Base-by-base conservation (phyloP, 495 filamentous ascomycete species). In the Xanthoparmelia taractica region DNA sequence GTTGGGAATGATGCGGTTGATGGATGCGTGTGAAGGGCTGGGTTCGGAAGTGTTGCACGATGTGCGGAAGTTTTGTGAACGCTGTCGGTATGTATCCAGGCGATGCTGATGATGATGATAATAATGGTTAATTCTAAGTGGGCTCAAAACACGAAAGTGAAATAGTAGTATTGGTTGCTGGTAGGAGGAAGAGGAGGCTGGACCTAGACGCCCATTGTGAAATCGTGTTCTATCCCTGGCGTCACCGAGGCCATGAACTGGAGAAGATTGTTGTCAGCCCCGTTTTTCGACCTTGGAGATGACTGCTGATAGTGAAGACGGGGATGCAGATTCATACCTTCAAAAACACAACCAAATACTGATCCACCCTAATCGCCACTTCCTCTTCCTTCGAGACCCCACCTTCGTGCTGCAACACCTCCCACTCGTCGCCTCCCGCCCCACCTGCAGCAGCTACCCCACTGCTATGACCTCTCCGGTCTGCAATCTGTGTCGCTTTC, bases 171-270 rank as follows among this genome's bases (percentile, higher is more conserved):
- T n/a, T n/a, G n/a, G n/a, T n/a, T n/a, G n/a, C n/a, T n/a, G n/a
- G n/a, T n/a, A n/a, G n/a, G n/a, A n/a, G n/a, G n/a, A n/a, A n/a
- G n/a, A n/a, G n/a, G n/a, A n/a, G n/a, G n/a, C n/a, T n/a, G n/a
- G 47, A 38, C 45, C 74, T 73, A 97, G 36, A 98, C 86, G 3
- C 93, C 91, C 92, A 97, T 98, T 2, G 94, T 98, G 73, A 95
- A 97, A 73, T 98, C 94, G 72, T 97, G 90, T 77, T 97, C 94
- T 72, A 98, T 97, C 18, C 91, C 91, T 11, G 94, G 94, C 29
- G 93, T 97, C 33, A 98, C 93, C 64, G 89, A 92, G 17, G 94
- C 92, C 81, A 97, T 95, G 74, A 98, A 97, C 85, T 84, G 34
- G 34, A 36, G 34, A 61, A 20, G 25, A 13, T 13, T 52, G 54